These are phyloP conservation scores for Geotrichum carabidarum DNA, from an alignment of 1,139 yeast genomes.

Conservation along the genomic window DNA sequence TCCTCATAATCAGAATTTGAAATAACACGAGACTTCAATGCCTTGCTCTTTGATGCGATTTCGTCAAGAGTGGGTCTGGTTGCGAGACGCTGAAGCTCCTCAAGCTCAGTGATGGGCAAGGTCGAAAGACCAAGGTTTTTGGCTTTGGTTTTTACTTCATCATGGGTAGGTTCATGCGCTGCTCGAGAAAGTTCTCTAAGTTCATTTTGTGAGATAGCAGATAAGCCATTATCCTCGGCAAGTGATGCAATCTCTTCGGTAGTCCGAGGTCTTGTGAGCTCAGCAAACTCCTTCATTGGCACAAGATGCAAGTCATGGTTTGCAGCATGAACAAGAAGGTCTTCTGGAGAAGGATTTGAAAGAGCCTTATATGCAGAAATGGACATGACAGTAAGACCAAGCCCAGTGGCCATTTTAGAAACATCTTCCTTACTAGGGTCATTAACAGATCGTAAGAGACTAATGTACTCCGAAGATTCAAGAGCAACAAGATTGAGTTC, in stretches of 20 bases:
- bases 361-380: conserved; percentile 13
- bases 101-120: conserved; percentile 25
- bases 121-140: conserved; percentile 33
- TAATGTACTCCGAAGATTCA: conserved; percentile 25
- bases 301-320: conserved; percentile 11
- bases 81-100: conserved; percentile 12
- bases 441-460: conserved; percentile 8
- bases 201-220: conserved; percentile 32
- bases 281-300: conserved; percentile 25
- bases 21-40: background rate
- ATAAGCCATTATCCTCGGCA: conserved; percentile 32
- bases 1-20: conserved; percentile 8
- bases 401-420: conserved; percentile 29
- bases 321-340: conserved; percentile 12
- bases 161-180: conserved; percentile 26
- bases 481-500: conserved; percentile 29
- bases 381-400: conserved; percentile 34
- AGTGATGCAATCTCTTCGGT: conserved; percentile 32
- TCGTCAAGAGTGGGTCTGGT: conserved; percentile 21
- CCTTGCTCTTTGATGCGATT: conserved; percentile 9
- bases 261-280: conserved; percentile 2
- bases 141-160: conserved; percentile 26
- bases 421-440: conserved; percentile 29
- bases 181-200: conserved; percentile 18
- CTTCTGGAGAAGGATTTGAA: conserved; percentile 11